phyloP scores from a whole-genome alignment of 2,329 filamentous ascomycete species.

The Coccinonectria pachysandricola region DNA sequence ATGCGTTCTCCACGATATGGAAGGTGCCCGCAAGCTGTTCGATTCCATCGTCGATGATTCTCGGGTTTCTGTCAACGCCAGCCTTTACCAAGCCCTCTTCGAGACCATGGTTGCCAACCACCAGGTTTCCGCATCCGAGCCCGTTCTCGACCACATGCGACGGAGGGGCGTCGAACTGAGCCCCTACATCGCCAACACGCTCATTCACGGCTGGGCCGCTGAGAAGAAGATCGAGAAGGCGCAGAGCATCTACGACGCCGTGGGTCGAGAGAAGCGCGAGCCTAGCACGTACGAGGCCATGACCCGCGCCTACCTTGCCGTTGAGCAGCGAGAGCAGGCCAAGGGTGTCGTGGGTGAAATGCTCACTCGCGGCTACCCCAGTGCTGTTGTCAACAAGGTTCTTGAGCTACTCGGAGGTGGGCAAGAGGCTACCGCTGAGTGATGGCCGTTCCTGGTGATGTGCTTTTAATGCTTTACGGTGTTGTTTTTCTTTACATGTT shows the following conservation, averaged over 20 bases:
- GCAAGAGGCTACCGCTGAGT: constrained; percentile 27
- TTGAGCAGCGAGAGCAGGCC: constrained; percentile 68
- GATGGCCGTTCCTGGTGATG: constrained; percentile 4
- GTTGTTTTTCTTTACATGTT: no score
- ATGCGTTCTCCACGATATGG: constrained; percentile 86
- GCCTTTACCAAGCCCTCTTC: constrained; percentile 92
- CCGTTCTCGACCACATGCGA: constrained; percentile 67
- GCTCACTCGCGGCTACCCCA: constrained; percentile 79
- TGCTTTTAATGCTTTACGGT: no score
- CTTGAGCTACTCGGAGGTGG: constrained; percentile 69
- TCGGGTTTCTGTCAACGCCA: constrained; percentile 63
- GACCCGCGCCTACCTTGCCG: constrained; percentile 83
- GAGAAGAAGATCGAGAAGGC: constrained; percentile 74
- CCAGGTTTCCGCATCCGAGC: constrained; percentile 63
- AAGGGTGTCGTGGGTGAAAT: constrained; percentile 80
- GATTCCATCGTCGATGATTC: constrained; percentile 63
- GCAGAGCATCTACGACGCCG: constrained; percentile 66
- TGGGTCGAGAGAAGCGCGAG: constrained; percentile 71
- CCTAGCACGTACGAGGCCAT: constrained; percentile 98
- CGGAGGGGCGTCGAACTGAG: constrained; percentile 70
- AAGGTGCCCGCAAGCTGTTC: constrained; percentile 71
- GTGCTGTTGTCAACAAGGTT: constrained; percentile 87
- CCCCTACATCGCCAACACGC: constrained; percentile 94
- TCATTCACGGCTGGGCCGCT: constrained; percentile 93
- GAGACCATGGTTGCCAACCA: constrained; percentile 97